These are phyloP conservation scores for Zoysia matrella DNA, from an alignment of 202 grass and related monocot species.

Conservation along the genomic window DNA sequence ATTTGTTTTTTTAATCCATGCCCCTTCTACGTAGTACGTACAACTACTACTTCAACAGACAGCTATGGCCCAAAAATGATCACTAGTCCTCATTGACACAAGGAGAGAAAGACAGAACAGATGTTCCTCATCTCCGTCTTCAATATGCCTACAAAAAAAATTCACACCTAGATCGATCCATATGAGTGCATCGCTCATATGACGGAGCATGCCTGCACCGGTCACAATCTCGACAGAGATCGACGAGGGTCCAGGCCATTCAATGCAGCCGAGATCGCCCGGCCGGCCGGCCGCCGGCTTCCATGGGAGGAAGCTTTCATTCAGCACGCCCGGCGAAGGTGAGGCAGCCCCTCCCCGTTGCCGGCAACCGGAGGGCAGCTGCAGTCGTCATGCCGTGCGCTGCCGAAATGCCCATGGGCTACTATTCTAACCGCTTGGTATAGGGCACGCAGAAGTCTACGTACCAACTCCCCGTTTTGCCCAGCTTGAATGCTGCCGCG, in stretches of 20 bases:
- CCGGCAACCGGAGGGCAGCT: slow-evolving; percentile 35
- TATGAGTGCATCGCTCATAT: neutral
- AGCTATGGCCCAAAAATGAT: neutral
- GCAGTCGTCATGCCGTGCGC: slow-evolving; percentile 40
- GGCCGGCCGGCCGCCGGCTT: neutral
- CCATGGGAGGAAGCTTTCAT: slow-evolving; percentile 47
- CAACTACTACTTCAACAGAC: neutral
- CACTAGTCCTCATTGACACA: slow-evolving; percentile 14
- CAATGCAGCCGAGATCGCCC: slow-evolving; percentile 34
- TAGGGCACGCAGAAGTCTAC: slow-evolving; percentile 11
- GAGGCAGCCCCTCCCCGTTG: slow-evolving; percentile 32
- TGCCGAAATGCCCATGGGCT: slow-evolving; percentile 36
- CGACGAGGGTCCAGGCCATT: slow-evolving; percentile 23
- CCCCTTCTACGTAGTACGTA: no score
- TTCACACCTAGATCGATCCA: slow-evolving; percentile 6
- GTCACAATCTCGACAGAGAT: slow-evolving; percentile 36
- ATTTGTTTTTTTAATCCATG: no score
- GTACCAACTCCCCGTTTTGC: neutral
- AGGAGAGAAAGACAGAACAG: slow-evolving; percentile 1
- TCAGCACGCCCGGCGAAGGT: slow-evolving; percentile 30
- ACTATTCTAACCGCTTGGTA: neutral
- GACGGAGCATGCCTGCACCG: slow-evolving; percentile 54
- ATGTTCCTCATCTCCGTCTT: slow-evolving; percentile 6
- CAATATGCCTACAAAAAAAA: neutral
- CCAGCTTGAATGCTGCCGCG: slow-evolving; percentile 31